These are phyloP conservation scores for Cocos nucifera DNA, from an alignment of 176 grass and related monocot species.

Conservation along the genomic window DNA sequence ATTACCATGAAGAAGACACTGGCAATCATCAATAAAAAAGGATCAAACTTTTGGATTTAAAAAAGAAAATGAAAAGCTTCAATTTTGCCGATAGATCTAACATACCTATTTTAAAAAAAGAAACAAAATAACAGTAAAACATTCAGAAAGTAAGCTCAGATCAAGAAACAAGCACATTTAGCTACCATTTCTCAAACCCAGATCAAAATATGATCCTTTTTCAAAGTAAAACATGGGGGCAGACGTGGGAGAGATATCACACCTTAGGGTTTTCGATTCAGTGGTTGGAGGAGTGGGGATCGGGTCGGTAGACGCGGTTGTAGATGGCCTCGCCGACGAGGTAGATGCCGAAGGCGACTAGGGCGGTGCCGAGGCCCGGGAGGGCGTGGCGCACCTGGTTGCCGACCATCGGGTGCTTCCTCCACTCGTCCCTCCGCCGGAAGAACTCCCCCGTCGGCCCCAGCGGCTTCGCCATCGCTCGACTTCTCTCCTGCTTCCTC, in stretches of 20 bases:
- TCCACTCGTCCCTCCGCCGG: constrained; percentile 82
- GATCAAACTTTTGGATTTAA: too few relatives aligned
- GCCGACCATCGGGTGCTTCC: constrained; percentile 65
- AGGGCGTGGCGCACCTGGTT: constrained; percentile 76
- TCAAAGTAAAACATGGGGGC: background rate
- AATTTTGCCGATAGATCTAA: too few relatives aligned
- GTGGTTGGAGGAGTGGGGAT: constrained; percentile 37
- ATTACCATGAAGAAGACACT: too few relatives aligned
- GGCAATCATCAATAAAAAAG: too few relatives aligned
- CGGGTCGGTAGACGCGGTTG: constrained; percentile 48
- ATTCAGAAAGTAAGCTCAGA: background rate
- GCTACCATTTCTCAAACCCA: background rate
- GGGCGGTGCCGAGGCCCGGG: constrained; percentile 84
- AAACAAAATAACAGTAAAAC: too few relatives aligned
- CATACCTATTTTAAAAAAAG: too few relatives aligned
- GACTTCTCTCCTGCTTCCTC: background rate
- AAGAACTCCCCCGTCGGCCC: constrained; percentile 90
- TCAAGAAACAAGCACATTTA: constrained; percentile 19
- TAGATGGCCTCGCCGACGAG: constrained; percentile 82
- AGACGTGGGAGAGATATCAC: background rate
- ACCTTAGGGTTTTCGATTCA: background rate
- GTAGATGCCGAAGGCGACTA: constrained; percentile 97
- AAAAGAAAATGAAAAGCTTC: too few relatives aligned
- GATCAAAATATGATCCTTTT: background rate
- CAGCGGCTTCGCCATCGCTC: constrained; percentile 36